phyloP scores from a whole-genome alignment of 2,329 filamentous ascomycete genomes.

The Cladorrhinum sp. region DNA sequence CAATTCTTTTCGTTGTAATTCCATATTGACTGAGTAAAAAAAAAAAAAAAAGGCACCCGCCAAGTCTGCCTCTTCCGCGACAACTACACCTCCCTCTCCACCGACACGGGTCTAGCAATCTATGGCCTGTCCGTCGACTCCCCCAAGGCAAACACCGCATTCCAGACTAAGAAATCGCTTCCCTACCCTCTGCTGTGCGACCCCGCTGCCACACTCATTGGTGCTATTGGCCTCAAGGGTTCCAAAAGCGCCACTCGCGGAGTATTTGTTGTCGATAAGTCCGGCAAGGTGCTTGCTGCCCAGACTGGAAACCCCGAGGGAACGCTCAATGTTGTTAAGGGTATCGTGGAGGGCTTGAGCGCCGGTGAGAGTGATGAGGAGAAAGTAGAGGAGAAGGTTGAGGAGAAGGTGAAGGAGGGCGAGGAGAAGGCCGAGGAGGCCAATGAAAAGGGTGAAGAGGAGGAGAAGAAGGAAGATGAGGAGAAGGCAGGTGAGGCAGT shows the following conservation, averaged over 20 bases:
- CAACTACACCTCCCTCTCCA: constrained; percentile 70
- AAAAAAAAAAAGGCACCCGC: constrained; percentile 65
- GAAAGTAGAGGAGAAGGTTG: constrained; percentile 8
- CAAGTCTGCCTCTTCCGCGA: constrained; percentile 95
- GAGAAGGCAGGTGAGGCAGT: constrained; percentile 24
- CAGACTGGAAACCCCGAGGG: constrained; percentile 73
- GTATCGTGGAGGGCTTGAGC: constrained; percentile 55
- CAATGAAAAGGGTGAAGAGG: constrained; percentile 30
- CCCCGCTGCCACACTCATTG: constrained; percentile 68
- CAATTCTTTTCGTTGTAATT: background rate
- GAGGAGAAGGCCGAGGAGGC: constrained; percentile 1
- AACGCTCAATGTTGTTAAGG: constrained; percentile 74
- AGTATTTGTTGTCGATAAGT: constrained; percentile 82
- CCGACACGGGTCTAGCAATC: constrained; percentile 71
- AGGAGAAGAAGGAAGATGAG: constrained; percentile 28
- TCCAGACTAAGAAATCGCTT: constrained; percentile 87
- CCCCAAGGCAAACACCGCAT: constrained; percentile 87
- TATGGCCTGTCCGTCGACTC: constrained; percentile 88
- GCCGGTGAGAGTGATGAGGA: constrained; percentile 23
- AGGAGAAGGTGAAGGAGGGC: constrained; percentile 16
- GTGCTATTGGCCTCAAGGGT: constrained; percentile 78
- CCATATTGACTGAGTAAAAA: background rate
- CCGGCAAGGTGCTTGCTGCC: constrained; percentile 67
- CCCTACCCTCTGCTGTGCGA: constrained; percentile 89
- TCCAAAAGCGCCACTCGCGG: constrained; percentile 79